phyloP scores from a whole-genome alignment of 176 grass and related monocot species.

The Eragrostis curvula region DNA sequence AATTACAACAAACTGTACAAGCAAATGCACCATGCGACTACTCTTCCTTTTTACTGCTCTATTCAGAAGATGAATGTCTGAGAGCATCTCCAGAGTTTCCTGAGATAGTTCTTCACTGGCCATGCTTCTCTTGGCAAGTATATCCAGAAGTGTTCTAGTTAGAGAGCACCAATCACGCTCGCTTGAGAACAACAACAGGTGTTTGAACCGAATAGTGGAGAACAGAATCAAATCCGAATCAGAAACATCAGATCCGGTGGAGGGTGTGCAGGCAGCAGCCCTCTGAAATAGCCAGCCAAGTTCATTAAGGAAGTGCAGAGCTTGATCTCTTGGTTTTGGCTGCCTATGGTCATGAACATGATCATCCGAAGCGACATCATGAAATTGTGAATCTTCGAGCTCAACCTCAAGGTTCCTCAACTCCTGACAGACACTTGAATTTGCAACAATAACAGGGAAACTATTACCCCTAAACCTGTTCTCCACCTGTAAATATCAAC shows the following conservation, averaged over 20 bases:
- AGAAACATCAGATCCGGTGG: constrained; percentile 32
- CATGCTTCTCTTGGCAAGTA: constrained; percentile 77
- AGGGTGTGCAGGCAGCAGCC: constrained; percentile 36
- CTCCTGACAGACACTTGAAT: constrained; percentile 73
- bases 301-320: constrained; percentile 93
- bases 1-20: constrained; percentile 67
- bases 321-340: constrained; percentile 60
- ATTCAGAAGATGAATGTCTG: constrained; percentile 80
- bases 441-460: constrained; percentile 89
- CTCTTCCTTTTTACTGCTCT: constrained; percentile 94
- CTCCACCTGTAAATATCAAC: constrained; percentile 75
- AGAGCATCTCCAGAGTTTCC: constrained; percentile 75
- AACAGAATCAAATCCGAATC: constrained; percentile 57
- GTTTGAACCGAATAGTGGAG: constrained; percentile 73
- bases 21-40: constrained; percentile 78
- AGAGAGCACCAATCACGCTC: constrained; percentile 89
- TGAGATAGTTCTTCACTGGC: constrained; percentile 58
- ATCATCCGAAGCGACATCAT: constrained; percentile 62
- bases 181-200: constrained; percentile 82
- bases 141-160: constrained; percentile 82
- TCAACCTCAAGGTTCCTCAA: constrained; percentile 81
- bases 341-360: constrained; percentile 45
- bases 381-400: constrained; percentile 60
- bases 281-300: constrained; percentile 98
- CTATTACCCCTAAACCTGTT: constrained; percentile 98